Evolutionary conservation across 345 rosid species (phyloP).

Genomic region (Boechera stricta): DNA sequence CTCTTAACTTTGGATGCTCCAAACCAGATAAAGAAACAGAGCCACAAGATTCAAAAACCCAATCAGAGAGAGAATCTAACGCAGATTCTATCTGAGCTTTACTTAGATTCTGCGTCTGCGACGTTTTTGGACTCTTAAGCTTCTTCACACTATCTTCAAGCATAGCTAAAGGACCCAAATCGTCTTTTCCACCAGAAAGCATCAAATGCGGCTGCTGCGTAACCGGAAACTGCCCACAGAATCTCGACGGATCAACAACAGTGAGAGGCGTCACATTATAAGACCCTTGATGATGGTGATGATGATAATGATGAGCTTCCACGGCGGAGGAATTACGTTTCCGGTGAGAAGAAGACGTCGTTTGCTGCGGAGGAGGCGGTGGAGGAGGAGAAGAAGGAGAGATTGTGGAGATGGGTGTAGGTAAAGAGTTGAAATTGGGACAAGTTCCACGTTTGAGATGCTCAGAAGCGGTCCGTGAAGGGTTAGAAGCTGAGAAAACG

Average conservation of each 20-base stretch:
- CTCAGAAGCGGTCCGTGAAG: constrained; percentile 97
- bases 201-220: constrained; percentile 78
- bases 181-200: constrained; percentile 96
- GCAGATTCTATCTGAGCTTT: constrained; percentile 83
- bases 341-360: constrained; percentile 39
- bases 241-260: constrained; percentile 76
- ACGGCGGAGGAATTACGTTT: constrained; percentile 66
- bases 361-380: not conserved
- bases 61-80: constrained; percentile 76
- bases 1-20: constrained; percentile 90
- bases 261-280: constrained; percentile 69
- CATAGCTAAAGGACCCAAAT: constrained; percentile 89
- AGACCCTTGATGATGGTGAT: constrained; percentile 33
- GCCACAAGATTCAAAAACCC: constrained; percentile 96
- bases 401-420: constrained; percentile 64
- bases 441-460: constrained; percentile 98
- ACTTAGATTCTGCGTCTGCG: constrained; percentile 74
- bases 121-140: constrained; percentile 84
- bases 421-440: constrained; percentile 86
- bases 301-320: constrained; percentile 40
- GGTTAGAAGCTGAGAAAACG: constrained; percentile 96
- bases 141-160: constrained; percentile 96
- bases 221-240: constrained; percentile 42
- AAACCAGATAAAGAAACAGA: constrained; percentile 86
- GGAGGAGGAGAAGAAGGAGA: constrained; percentile 41